phyloP scores from a whole-genome alignment of 1,139 yeast genomes.

The Kodamaea alishanica region DNA sequence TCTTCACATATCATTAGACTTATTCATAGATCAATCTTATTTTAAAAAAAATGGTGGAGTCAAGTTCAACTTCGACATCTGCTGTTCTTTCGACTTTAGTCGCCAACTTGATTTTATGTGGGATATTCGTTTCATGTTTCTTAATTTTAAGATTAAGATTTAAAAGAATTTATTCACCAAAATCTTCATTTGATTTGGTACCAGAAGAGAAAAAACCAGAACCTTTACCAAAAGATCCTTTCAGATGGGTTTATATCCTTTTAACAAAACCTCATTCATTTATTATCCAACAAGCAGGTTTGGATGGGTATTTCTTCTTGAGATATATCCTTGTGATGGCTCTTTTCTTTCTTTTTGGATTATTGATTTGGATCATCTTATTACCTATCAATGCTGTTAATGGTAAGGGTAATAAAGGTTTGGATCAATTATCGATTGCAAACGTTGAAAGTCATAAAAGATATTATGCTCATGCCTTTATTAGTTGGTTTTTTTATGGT shows the following conservation, averaged over 20 bases:
- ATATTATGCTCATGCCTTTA: slow-evolving; percentile 81
- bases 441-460: slow-evolving; percentile 57
- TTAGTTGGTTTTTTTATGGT: slow-evolving; percentile 79
- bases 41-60: slow-evolving; percentile 12
- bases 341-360: slow-evolving; percentile 36
- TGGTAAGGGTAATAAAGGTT: slow-evolving; percentile 57
- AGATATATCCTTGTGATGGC: slow-evolving; percentile 52
- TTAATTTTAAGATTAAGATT: slow-evolving; percentile 51
- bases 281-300: slow-evolving; percentile 66
- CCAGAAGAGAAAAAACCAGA: slow-evolving; percentile 61
- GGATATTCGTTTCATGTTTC: slow-evolving; percentile 51
- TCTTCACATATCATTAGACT: no score
- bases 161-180: slow-evolving; percentile 66
- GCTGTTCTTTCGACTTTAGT: slow-evolving; percentile 60
- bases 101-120: slow-evolving; percentile 53
- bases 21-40: no score
- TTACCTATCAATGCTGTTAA: slow-evolving; percentile 64
- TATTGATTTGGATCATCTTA: slow-evolving; percentile 51
- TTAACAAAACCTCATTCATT: slow-evolving; percentile 61
- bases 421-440: slow-evolving; percentile 75
- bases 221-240: slow-evolving; percentile 58
- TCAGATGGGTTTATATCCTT: slow-evolving; percentile 58
- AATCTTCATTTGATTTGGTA: slow-evolving; percentile 54
- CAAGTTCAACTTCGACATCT: slow-evolving; percentile 53
- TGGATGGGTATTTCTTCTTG: slow-evolving; percentile 70